phyloP scores from a whole-genome alignment of 345 rosid species.

The Eucalyptus urophylla region DNA sequence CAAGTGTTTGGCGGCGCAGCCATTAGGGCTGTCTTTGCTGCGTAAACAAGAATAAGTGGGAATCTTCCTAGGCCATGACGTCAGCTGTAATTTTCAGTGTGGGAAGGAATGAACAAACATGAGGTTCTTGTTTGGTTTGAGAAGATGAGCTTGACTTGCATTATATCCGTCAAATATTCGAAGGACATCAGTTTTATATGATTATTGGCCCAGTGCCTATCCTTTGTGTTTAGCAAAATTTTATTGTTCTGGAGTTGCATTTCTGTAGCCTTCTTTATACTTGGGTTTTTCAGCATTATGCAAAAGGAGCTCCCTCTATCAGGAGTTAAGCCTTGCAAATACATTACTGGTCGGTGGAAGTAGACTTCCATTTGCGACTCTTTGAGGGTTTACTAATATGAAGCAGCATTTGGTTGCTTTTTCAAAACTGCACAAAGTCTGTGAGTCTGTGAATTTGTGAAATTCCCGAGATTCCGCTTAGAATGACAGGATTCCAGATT shows the following conservation, averaged over 20 bases:
- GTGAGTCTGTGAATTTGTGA: not conserved
- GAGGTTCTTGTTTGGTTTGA: not conserved
- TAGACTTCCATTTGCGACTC: not conserved
- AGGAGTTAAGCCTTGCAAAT: not conserved
- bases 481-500: not conserved
- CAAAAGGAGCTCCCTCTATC: not conserved
- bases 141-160: not conserved
- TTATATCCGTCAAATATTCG: not conserved
- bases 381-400: not conserved
- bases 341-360: not conserved
- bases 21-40: not conserved
- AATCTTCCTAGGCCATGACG: not conserved
- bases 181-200: not conserved
- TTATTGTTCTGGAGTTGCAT: not conserved
- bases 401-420: not conserved
- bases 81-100: not conserved
- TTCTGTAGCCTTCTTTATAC: not conserved
- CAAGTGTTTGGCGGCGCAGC: not conserved
- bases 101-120: not conserved
- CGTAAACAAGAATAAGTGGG: not conserved
- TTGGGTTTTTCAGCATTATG: not conserved
- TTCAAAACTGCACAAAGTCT: not conserved
- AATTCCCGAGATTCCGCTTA: not conserved
- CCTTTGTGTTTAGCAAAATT: not conserved
- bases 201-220: not conserved